phyloP scores from a whole-genome alignment of 805 yeast species.

The Metschnikowia koreensis region DNA sequence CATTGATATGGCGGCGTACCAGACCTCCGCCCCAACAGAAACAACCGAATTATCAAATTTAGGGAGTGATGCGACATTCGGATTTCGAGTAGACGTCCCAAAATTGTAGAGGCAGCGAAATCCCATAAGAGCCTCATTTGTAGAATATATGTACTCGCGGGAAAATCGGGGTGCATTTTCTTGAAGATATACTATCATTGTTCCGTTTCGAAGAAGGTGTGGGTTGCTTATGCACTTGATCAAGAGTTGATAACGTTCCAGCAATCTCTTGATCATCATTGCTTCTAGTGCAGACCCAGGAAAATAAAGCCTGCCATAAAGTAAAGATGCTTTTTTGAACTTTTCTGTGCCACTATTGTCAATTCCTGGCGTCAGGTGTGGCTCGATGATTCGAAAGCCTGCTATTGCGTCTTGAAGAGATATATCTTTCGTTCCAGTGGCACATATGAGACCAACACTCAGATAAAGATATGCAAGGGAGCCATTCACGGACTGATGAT shows the following conservation, averaged over 20 bases:
- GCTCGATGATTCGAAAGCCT: slow-evolving; percentile 62
- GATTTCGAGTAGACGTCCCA: slow-evolving; percentile 24
- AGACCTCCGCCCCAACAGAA: slow-evolving; percentile 80
- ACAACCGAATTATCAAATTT: slow-evolving; percentile 60
- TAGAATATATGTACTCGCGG: slow-evolving; percentile 74
- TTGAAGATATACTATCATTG: slow-evolving; percentile 70
- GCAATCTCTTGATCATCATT: slow-evolving; percentile 66
- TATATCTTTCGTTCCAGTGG: slow-evolving; percentile 50
- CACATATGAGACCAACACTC: slow-evolving; percentile 52
- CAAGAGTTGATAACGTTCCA: slow-evolving; percentile 59
- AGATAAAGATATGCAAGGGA: slow-evolving; percentile 80
- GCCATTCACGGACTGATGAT: slow-evolving; percentile 66
- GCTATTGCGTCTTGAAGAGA: slow-evolving; percentile 66
- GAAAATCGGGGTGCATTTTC: slow-evolving; percentile 60
- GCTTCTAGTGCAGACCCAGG: slow-evolving; percentile 89
- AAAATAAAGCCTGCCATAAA: slow-evolving; percentile 84
- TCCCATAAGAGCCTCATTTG: slow-evolving; percentile 82
- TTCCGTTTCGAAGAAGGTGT: slow-evolving; percentile 49
- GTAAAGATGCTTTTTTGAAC: slow-evolving; percentile 34
- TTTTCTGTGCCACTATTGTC: not conserved
- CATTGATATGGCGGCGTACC: slow-evolving; percentile 81
- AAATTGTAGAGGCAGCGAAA: slow-evolving; percentile 75
- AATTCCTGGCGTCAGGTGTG: slow-evolving; percentile 22
- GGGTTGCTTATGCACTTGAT: slow-evolving; percentile 75
- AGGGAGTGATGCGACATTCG: slow-evolving; percentile 22